phyloP scores from a whole-genome alignment of 345 rosid species.

The Citrus australasica region DNA sequence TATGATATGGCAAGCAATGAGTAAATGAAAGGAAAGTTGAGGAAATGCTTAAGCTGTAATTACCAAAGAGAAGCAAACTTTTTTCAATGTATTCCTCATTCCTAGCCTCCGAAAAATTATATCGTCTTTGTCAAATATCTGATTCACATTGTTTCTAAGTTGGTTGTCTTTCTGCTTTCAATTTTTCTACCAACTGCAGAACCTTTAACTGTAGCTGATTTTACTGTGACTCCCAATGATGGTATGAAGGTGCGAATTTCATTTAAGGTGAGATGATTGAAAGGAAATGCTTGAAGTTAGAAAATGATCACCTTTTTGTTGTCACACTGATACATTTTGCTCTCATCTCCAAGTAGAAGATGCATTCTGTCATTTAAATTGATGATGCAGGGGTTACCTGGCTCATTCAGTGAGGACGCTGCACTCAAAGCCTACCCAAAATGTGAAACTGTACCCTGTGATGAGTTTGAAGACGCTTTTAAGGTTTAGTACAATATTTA shows the following conservation, averaged over 20 bases:
- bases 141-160: background rate
- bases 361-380: background rate
- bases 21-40: background rate
- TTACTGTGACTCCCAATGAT: conserved; percentile 27
- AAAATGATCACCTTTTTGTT: background rate
- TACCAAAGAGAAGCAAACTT: background rate
- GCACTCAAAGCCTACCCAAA: conserved; percentile 65
- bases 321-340: background rate
- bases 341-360: background rate
- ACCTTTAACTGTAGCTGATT: conserved; percentile 50
- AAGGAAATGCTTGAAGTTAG: background rate
- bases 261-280: conserved; percentile 35
- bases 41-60: background rate
- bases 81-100: background rate
- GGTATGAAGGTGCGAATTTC: conserved; percentile 42
- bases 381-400: conserved; percentile 43
- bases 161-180: background rate
- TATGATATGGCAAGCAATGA: background rate
- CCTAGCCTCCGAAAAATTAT: background rate
- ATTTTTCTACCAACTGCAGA: conserved; percentile 24
- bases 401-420: conserved; percentile 57
- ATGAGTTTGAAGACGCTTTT: conserved; percentile 54
- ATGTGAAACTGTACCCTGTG: conserved; percentile 56
- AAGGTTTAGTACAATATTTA: conserved; percentile 32
- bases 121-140: background rate